Evolutionary conservation across 352 stramenopile genomes (phyloP).

Genomic region (Aphanomyces euteiches): DNA sequence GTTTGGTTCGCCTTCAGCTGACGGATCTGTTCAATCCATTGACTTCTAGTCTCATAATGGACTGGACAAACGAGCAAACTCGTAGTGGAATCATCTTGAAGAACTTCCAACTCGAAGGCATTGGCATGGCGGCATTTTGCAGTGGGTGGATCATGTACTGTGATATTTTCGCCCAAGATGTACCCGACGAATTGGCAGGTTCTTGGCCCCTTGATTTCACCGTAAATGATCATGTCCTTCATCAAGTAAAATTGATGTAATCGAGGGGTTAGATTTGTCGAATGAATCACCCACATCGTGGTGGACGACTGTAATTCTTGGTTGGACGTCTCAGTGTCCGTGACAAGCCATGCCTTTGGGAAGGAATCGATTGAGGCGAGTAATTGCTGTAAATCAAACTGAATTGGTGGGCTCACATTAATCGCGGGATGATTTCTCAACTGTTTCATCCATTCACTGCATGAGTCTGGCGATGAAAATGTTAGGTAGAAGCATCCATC

Average conservation of each 20-base stretch:
- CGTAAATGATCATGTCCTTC: constrained; percentile 30
- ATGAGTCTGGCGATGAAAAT: background rate
- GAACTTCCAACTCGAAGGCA: constrained; percentile 15
- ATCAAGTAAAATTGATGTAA: constrained; percentile 23
- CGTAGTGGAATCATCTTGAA: background rate
- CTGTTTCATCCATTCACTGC: background rate
- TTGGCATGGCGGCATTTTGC: background rate
- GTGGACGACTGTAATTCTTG: background rate
- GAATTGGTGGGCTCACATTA: background rate
- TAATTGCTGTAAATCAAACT: constrained; percentile 11
- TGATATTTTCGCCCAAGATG: constrained; percentile 22
- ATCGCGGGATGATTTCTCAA: background rate
- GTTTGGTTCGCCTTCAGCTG: background rate
- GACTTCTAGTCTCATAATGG: background rate
- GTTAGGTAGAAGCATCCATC: background rate
- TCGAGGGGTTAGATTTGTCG: background rate
- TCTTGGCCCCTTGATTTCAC: background rate
- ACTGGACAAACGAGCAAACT: constrained; percentile 1
- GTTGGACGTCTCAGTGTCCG: constrained; percentile 19
- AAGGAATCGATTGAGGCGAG: constrained; percentile 16
- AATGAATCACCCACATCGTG: constrained; percentile 16
- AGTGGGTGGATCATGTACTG: background rate
- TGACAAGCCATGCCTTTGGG: constrained; percentile 23
- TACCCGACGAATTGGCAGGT: constrained; percentile 8
- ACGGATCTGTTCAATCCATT: background rate